Evolutionary conservation across 2,329 filamentous ascomycete genomes (phyloP), one percentile per base, ranked within the genome.

Genomic region (Monilinia polystroma): DNA sequence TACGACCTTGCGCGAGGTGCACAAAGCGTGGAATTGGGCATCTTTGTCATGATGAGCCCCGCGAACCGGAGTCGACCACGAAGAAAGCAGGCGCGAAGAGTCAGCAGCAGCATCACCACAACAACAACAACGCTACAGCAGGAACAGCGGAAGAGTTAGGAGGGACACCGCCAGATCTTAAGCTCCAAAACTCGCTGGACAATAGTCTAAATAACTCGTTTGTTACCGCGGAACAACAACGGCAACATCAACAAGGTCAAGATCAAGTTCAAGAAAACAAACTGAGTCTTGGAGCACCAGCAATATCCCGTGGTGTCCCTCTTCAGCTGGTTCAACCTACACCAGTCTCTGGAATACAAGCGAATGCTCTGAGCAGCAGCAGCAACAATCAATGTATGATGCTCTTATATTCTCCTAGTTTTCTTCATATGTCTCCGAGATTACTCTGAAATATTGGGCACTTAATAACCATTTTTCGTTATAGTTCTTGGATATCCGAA

Each of bases 1-100:
- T 93, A 90, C 83, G 88, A 72, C 72, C 64, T 67, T 99, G 95
- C 85, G 94, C 92, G 75, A 87, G 95, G 81, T 99, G 95, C 83
- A 92, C 98, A 80, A 99, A 98, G 82, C 90, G 95, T 76, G 97
- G 97, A 81, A 99, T 99, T 79, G 95, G 94, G 75, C 95, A 99
- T 80, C 85, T 99, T 72, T 99, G 95, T 80, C 95, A 97, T 81
- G 95, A 99, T 80, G 95, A 98, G 80, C 94, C 93, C 73, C 89
- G 94, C 79, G 94, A 99, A 76, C 83, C 88, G 72, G 86, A 88
- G 70, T 79, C 89, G 66, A 71, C 75, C 72, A 74, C 76, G 68
- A 96, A 95, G 80, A 94, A 93, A 80, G 80, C 85, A 73, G 63
- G 16, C 18, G 54, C 35, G 47, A 97, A 94, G 81, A 85, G 82